Conservation (phyloP, 805 yeast genomes). For the Ogataea parapolymorpha region DNA sequence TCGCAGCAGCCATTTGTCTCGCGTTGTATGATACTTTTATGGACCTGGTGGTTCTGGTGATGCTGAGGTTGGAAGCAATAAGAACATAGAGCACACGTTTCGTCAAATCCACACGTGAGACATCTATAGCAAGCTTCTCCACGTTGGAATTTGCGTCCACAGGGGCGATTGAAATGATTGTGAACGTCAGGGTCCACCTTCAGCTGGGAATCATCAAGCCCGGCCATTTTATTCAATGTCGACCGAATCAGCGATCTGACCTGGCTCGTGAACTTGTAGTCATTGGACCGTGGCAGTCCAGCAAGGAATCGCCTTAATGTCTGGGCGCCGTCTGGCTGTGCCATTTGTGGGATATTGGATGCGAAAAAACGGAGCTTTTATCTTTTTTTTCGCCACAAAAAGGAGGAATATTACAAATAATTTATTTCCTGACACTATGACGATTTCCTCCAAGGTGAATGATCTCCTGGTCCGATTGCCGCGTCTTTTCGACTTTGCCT, state of each 20-base stretch:
- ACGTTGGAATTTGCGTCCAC: conserved; percentile 65
- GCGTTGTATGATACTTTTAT: conserved; percentile 58
- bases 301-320: conserved; percentile 34
- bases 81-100: conserved; percentile 79
- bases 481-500: conserved; percentile 14
- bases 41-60: conserved; percentile 72
- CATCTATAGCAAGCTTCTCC: conserved; percentile 86
- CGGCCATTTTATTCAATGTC: conserved; percentile 30
- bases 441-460: conserved; percentile 6
- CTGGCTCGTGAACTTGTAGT: conserved; percentile 31
- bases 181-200: conserved; percentile 25
- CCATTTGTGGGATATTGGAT: conserved; percentile 1
- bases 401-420: conserved; percentile 1
- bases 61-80: conserved; percentile 66
- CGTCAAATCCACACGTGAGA: conserved; percentile 72
- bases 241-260: conserved; percentile 36
- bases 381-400: conserved; percentile 9
- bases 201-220: conserved; percentile 14
- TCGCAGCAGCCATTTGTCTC: conserved; percentile 80
- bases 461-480: conserved; percentile 14
- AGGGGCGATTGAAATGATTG: conserved; percentile 62
- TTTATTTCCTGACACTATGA: not conserved
- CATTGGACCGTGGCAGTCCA: conserved; percentile 35
- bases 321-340: conserved; percentile 6
- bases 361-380: not conserved